Evolutionary conservation across 768 basidiomycete species (phyloP).

Genomic region (Suillus cothurnatus): DNA sequence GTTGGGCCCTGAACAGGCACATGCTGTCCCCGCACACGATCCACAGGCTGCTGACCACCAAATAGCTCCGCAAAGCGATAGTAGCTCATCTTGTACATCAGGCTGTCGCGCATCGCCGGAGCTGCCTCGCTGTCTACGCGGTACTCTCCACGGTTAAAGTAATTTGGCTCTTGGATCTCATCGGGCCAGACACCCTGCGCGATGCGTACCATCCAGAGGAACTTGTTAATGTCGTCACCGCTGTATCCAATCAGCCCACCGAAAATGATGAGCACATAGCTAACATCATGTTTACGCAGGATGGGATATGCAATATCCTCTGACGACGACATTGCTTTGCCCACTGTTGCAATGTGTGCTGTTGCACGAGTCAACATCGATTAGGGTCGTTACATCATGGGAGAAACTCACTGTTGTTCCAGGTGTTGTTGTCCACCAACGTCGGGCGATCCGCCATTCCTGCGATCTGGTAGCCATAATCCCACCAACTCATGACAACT

Average conservation of each 20-base stretch:
- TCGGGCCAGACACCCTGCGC: constrained; percentile 98
- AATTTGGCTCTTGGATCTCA: constrained; percentile 93
- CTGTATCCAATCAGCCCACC: constrained; percentile 96
- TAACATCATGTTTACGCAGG: constrained; percentile 94
- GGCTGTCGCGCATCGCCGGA: constrained; percentile 86
- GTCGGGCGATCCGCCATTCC: constrained; percentile 98
- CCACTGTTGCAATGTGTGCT: constrained; percentile 99
- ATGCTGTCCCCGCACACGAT: constrained; percentile 88
- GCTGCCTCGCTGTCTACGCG: constrained; percentile 86
- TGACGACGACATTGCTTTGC: constrained; percentile 93
- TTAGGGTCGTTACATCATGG: constrained; percentile 5
- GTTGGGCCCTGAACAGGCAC: constrained; percentile 78
- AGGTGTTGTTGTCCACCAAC: constrained; percentile 98
- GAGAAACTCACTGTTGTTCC: constrained; percentile 90
- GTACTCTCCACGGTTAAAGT: constrained; percentile 96
- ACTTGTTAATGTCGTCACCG: constrained; percentile 99
- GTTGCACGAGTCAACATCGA: constrained; percentile 13
- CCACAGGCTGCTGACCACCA: constrained; percentile 70
- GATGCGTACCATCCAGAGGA: constrained; percentile 97
- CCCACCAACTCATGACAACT: constrained; percentile 99
- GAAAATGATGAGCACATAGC: constrained; percentile 97
- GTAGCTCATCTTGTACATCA: constrained; percentile 99
- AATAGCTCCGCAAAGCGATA: constrained; percentile 93
- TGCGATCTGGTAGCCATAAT: constrained; percentile 99
- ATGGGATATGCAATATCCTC: constrained; percentile 98